Evolutionary conservation across 441 rosid species (phyloP), one percentile per base, ranked within the genome.

Genomic region (Euphorbia celastroides): DNA sequence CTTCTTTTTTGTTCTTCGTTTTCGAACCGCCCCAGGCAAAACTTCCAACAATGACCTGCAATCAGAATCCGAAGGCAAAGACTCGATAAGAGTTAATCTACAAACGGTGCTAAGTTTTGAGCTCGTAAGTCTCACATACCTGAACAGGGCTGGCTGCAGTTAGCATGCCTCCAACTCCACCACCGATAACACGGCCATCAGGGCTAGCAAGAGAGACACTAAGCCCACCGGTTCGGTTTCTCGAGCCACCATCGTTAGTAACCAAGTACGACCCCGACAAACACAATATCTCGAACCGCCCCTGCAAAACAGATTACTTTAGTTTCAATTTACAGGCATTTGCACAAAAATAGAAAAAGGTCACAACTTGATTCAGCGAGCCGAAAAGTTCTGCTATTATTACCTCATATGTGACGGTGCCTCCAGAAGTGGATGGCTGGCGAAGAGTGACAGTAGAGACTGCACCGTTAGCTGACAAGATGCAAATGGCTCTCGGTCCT

Each of bases 101-200:
- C n/a, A n/a, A n/a, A n/a, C n/a, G n/a, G n/a, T n/a, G n/a, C n/a
- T n/a, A n/a, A n/a, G n/a, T n/a, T n/a, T n/a, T n/a, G n/a, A n/a
- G n/a, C n/a, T n/a, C n/a, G n/a, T n/a, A n/a, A n/a, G n/a, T n/a
- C n/a, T n/a, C n/a, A n/a, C n/a, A n/a, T 74, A 89, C 99, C 92
- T 93, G 97, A 75, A 89, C 96, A 2, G 81, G 86, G 70, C 88
- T 83, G 54, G 93, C 97, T 25, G 99, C 97, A 32, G 91, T 85
- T 31, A 93, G 88, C 81, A 88, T 77, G 52, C 96, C 97, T 6
- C 90, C 96, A 44, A 89, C 83, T 63, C 89, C 92, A 66, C 99
- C 99, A 63, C 99, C 99, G 64, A 89, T 84, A 72, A 91, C 90
- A 19, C 88, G 95, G 22, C 97, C 99, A 68, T 90, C 99, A 0